Conservation (phyloP, 345 rosid genomes). For the Sapria himalayana region DNA sequence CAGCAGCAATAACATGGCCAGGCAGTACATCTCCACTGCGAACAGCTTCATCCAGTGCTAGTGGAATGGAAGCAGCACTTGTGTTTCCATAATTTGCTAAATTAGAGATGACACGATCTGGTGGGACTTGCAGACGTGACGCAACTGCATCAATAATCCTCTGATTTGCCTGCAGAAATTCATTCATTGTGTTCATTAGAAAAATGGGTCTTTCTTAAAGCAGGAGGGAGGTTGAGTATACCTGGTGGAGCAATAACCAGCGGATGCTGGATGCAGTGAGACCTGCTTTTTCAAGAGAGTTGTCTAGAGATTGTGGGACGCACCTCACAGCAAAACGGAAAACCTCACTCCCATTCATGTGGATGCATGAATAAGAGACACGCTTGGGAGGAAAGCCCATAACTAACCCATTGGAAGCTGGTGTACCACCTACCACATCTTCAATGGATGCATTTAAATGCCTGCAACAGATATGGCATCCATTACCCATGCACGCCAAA, state of each 20-base stretch:
- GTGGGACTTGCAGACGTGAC: constrained; percentile 54
- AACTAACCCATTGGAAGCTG: constrained; percentile 44
- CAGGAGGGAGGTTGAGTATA: too few species aligned
- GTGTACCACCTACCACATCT: constrained; percentile 19
- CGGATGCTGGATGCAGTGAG: constrained; percentile 46
- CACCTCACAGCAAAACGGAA: constrained; percentile 69
- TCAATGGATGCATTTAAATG: constrained; percentile 43
- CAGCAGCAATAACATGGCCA: constrained; percentile 54
- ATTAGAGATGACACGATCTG: constrained; percentile 59
- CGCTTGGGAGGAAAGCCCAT: constrained; percentile 38
- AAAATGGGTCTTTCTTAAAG: too few species aligned
- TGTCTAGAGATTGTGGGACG: constrained; percentile 70
- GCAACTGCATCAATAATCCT: constrained; percentile 89
- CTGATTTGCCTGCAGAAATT: constrained; percentile 68
- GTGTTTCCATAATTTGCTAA: constrained; percentile 83
- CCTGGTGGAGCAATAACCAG: constrained; percentile 96
- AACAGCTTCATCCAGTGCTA: constrained; percentile 85
- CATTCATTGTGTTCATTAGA: too few species aligned
- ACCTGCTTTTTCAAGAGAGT: constrained; percentile 64
- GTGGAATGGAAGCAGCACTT: constrained; percentile 80
- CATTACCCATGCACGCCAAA: constrained; percentile 3
- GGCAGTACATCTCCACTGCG: constrained; percentile 67
- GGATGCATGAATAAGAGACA: constrained; percentile 42
- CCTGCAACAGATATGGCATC: constrained; percentile 19
- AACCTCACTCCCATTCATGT: constrained; percentile 89